Conservation (phyloP, 2,329 filamentous ascomycete genomes). For the Paecilomyces dactylethromorphus region DNA sequence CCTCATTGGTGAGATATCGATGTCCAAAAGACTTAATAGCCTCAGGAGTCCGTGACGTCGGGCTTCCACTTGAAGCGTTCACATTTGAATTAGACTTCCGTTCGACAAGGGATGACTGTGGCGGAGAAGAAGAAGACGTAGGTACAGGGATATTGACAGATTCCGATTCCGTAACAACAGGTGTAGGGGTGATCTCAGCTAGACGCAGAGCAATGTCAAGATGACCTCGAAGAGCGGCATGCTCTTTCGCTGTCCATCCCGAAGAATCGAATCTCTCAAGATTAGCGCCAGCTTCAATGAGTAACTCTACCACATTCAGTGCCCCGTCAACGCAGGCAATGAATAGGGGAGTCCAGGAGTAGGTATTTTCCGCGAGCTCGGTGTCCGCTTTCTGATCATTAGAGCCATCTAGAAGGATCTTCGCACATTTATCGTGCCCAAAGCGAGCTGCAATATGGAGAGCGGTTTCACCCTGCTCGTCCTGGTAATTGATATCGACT, state of each 20-base stretch:
- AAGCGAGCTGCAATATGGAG: constrained; percentile 87
- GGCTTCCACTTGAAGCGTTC: constrained; percentile 32
- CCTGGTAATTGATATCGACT: constrained; percentile 88
- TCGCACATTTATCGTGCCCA: constrained; percentile 74
- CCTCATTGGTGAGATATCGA: constrained; percentile 82
- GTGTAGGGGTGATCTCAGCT: constrained; percentile 47
- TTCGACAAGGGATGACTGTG: constrained; percentile 35
- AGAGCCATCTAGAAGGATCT: constrained; percentile 65
- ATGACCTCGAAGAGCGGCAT: constrained; percentile 84
- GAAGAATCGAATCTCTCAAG: constrained; percentile 71
- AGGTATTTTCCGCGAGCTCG: constrained; percentile 73
- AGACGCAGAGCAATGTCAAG: constrained; percentile 70
- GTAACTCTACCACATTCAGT: constrained; percentile 63
- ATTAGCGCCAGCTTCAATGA: constrained; percentile 73
- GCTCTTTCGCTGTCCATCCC: constrained; percentile 90
- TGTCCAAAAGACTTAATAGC: constrained; percentile 94
- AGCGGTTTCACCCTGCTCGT: constrained; percentile 83
- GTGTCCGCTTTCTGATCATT: constrained; percentile 65
- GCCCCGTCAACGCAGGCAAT: constrained; percentile 88
- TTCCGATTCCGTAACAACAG: constrained; percentile 26
- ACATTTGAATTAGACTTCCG: constrained; percentile 30
- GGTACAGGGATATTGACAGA: constrained; percentile 22
- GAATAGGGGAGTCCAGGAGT: constrained; percentile 92
- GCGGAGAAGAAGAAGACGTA: constrained; percentile 24
- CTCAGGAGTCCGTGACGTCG: constrained; percentile 47